These are phyloP conservation scores for Apophysomyces ossiformis DNA, from an alignment of 371 early-diverging fungal species.

Conservation along the genomic window DNA sequence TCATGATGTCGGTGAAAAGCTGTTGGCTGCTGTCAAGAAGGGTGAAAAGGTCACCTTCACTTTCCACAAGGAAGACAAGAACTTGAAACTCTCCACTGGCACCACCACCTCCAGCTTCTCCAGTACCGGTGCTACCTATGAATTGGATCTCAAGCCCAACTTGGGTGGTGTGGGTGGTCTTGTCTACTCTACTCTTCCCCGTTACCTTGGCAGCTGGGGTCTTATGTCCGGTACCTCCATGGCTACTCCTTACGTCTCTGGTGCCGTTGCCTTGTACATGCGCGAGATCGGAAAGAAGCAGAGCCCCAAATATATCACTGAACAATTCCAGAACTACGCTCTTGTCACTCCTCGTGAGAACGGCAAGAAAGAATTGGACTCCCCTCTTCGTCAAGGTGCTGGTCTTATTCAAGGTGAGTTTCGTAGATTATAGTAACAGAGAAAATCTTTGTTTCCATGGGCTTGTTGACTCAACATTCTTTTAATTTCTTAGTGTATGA, in stretches of 20 bases:
- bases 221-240: slow-evolving; percentile 66
- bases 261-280: slow-evolving; percentile 62
- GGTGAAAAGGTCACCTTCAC: slow-evolving; percentile 12
- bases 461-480: neutral
- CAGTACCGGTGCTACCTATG: slow-evolving; percentile 45
- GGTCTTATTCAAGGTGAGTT: slow-evolving; percentile 64
- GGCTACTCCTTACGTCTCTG: slow-evolving; percentile 77
- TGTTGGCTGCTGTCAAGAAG: slow-evolving; percentile 19
- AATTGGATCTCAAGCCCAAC: slow-evolving; percentile 50
- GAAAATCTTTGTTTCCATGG: neutral
- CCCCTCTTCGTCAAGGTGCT: slow-evolving; percentile 63
- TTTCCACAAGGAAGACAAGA: slow-evolving; percentile 8
- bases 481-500: slow-evolving; percentile 36
- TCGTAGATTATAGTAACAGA: neutral
- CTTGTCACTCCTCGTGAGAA: slow-evolving; percentile 31
- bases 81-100: slow-evolving; percentile 29
- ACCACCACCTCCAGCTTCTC: slow-evolving; percentile 53
- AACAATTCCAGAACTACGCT: slow-evolving; percentile 56
- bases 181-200: slow-evolving; percentile 67
- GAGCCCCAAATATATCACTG: slow-evolving; percentile 24
- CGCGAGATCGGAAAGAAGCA: slow-evolving; percentile 33
- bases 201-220: slow-evolving; percentile 51
- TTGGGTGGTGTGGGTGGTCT: slow-evolving; percentile 69
- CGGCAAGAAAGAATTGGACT: slow-evolving; percentile 21
- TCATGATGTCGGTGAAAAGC: slow-evolving; percentile 24